These are phyloP conservation scores for Pseudogymnoascus sp. DNA, from an alignment of 2,329 filamentous ascomycete species.

Conservation along the genomic window DNA sequence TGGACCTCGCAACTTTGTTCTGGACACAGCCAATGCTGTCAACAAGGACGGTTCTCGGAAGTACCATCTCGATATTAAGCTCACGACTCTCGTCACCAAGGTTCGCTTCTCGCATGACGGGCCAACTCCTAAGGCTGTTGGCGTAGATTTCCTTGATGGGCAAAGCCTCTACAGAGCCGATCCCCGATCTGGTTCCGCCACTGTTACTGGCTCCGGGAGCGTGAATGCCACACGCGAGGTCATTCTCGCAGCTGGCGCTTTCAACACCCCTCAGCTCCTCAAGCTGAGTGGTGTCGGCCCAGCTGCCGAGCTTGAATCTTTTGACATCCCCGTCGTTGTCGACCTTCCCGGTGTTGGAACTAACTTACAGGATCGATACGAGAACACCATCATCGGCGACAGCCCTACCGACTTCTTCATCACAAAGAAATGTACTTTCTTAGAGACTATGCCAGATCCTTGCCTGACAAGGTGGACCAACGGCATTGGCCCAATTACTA, in stretches of 20 bases:
- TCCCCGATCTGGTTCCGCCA: slow-evolving; percentile 27
- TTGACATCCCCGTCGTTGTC: slow-evolving; percentile 42
- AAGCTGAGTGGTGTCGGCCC: slow-evolving; percentile 39
- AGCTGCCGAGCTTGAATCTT: slow-evolving; percentile 29
- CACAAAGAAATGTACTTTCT: slow-evolving; percentile 29
- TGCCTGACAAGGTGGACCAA: slow-evolving; percentile 24
- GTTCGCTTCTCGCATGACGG: slow-evolving; percentile 30
- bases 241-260: slow-evolving; percentile 39
- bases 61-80: slow-evolving; percentile 17
- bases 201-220: slow-evolving; percentile 20
- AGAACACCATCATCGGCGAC: slow-evolving; percentile 38
- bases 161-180: slow-evolving; percentile 36
- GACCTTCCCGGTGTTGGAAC: slow-evolving; percentile 55
- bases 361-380: slow-evolving; percentile 52
- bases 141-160: slow-evolving; percentile 35
- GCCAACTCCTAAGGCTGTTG: slow-evolving; percentile 29
- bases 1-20: slow-evolving; percentile 20
- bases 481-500: slow-evolving; percentile 13
- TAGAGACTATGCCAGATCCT: slow-evolving; percentile 29
- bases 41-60: slow-evolving; percentile 16
- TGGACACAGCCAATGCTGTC: slow-evolving; percentile 17
- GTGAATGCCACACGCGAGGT: slow-evolving; percentile 35
- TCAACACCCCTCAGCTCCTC: slow-evolving; percentile 39
- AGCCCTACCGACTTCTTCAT: slow-evolving; percentile 31
- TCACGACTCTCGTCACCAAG: slow-evolving; percentile 31